A percentile compares a stretch with the other conserved stretches of the same genome.
These are phyloP conservation scores for Leishmania tropica DNA, from an alignment of 208 protist species.

Conservation along the genomic window DNA sequence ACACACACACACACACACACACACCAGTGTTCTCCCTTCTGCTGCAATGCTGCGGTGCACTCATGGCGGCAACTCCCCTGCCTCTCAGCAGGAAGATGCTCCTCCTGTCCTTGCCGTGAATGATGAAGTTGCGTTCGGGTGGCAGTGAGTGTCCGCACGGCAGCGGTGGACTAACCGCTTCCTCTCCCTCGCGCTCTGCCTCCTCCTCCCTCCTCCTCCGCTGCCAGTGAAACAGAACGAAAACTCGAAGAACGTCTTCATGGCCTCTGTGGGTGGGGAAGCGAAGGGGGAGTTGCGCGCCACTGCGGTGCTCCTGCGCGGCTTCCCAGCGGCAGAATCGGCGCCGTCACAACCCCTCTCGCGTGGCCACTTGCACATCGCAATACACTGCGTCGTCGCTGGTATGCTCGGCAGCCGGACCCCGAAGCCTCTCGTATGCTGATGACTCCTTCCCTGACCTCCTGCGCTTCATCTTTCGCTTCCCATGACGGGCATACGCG, in stretches of 20 bases:
- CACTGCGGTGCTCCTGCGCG: not conserved
- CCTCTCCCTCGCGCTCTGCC: not conserved
- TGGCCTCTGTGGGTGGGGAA: not conserved
- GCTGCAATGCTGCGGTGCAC: no score
- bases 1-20: no score
- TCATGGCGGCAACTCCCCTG: no score
- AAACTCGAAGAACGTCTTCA: not conserved
- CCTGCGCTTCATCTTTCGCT: not conserved
- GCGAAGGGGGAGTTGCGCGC: not conserved
- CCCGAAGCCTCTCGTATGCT: not conserved
- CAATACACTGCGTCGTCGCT: not conserved
- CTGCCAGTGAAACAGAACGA: not conserved
- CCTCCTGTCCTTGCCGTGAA: no score
- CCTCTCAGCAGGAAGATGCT: no score
- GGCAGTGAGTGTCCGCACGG: no score
- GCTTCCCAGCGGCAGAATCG: not conserved
- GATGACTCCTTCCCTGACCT: no score
- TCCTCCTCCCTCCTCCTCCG: not conserved
- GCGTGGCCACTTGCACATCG: not conserved
- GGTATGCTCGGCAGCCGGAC: not conserved
- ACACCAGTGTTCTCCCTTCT: no score
- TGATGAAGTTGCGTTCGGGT: no score
- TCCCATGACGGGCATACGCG: not conserved
- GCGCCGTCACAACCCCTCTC: not conserved
- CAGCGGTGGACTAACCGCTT: not conserved